These are phyloP conservation scores for Crithidia brevicula DNA, from an alignment of 208 protist species.

Conservation along the genomic window DNA sequence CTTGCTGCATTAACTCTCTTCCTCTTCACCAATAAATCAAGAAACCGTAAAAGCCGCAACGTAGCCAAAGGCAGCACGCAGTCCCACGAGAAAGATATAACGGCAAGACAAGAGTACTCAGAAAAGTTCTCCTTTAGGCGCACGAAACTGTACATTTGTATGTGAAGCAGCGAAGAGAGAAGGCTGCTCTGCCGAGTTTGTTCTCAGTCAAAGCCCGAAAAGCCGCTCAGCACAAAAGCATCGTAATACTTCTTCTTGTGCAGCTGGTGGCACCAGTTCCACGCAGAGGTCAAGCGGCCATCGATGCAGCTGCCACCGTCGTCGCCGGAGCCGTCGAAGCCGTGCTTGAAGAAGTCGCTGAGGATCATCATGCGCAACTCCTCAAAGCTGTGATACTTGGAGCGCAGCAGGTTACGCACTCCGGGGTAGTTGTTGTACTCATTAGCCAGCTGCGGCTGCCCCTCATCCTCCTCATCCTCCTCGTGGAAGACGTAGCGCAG, in stretches of 20 bases:
- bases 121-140: too few relatives aligned
- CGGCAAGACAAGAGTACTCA: too few relatives aligned
- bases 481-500: slow-evolving; percentile 74
- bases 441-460: slow-evolving; percentile 11
- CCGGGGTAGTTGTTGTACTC: slow-evolving; percentile 70
- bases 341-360: slow-evolving; percentile 96
- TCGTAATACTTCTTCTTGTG: slow-evolving; percentile 97
- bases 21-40: too few relatives aligned
- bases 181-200: not conserved
- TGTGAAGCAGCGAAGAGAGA: not conserved
- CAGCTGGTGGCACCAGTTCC: slow-evolving; percentile 97
- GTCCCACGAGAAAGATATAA: too few relatives aligned
- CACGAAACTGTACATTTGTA: slow-evolving; percentile 7
- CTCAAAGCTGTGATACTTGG: slow-evolving; percentile 77
- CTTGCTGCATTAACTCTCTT: too few relatives aligned
- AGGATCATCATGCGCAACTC: slow-evolving; percentile 86
- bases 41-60: too few relatives aligned
- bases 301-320: slow-evolving; percentile 97
- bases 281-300: slow-evolving; percentile 97
- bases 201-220: slow-evolving; percentile 95
- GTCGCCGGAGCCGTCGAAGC: slow-evolving; percentile 93
- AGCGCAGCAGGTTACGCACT: slow-evolving; percentile 69
- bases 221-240: slow-evolving; percentile 96
- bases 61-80: too few relatives aligned
- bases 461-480: slow-evolving; percentile 28